Evolutionary conservation across 2,329 filamentous ascomycete genomes (phyloP).

Genomic region (Endocalyx cinctus): DNA sequence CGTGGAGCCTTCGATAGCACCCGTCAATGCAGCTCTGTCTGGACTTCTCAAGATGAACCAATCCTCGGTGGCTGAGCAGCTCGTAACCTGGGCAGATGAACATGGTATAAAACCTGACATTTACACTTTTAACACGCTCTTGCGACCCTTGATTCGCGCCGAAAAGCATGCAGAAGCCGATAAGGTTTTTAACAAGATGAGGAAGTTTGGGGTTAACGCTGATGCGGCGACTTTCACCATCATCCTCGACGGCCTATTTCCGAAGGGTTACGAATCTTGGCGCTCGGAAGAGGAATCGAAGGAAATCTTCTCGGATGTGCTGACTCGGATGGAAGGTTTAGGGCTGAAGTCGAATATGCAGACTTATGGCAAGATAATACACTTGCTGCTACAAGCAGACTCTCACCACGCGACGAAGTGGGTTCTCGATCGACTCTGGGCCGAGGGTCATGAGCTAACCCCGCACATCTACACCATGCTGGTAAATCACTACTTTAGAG

Average conservation of each 20-base stretch:
- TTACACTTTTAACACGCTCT: constrained; percentile 64
- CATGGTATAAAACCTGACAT: constrained; percentile 53
- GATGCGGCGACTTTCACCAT: constrained; percentile 71
- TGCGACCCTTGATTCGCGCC: constrained; percentile 53
- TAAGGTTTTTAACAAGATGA: constrained; percentile 56
- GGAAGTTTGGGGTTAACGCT: constrained; percentile 45
- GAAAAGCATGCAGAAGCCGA: constrained; percentile 44
- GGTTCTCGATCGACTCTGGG: constrained; percentile 59
- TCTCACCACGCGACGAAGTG: constrained; percentile 49
- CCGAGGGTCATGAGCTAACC: constrained; percentile 47
- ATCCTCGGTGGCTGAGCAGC: constrained; percentile 42
- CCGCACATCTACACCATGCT: constrained; percentile 72
- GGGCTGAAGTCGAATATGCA: constrained; percentile 57
- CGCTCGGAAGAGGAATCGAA: constrained; percentile 34
- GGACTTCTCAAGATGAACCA: constrained; percentile 51
- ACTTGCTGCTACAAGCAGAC: constrained; percentile 50
- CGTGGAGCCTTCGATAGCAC: constrained; percentile 56
- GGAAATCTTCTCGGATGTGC: constrained; percentile 45
- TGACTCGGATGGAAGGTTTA: constrained; percentile 52
- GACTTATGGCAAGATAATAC: constrained; percentile 66
- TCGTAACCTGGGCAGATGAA: constrained; percentile 56
- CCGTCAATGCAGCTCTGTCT: constrained; percentile 67
- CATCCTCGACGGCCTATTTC: constrained; percentile 58
- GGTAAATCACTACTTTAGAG: constrained; percentile 61
- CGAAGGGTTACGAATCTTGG: too few relatives aligned